Conservation (phyloP, 2,329 filamentous ascomycete species). For the Colletotrichum scovillei region DNA sequence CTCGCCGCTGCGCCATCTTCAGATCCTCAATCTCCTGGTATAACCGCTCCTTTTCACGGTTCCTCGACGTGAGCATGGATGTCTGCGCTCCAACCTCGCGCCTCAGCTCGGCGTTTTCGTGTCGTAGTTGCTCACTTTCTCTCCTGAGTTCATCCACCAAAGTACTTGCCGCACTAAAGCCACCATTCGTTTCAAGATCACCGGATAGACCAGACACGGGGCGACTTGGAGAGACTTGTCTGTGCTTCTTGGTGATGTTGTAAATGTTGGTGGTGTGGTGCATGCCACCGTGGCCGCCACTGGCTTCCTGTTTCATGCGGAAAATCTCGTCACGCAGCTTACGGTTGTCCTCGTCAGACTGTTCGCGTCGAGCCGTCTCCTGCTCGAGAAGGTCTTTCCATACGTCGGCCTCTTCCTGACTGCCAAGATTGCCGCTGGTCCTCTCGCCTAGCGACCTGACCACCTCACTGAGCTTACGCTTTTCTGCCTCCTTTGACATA, state of each 20-base stretch:
- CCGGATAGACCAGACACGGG: conserved; percentile 62
- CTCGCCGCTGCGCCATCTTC: conserved; percentile 85
- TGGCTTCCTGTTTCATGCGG: conserved; percentile 72
- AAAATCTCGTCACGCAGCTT: conserved; percentile 86
- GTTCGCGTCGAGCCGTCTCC: conserved; percentile 88
- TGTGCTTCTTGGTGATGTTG: conserved; percentile 69
- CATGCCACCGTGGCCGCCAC: conserved; percentile 49
- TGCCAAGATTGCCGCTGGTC: conserved; percentile 60
- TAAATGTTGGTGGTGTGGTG: conserved; percentile 75
- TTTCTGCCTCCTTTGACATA: conserved; percentile 84
- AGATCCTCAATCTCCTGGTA: conserved; percentile 98
- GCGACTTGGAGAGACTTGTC: conserved; percentile 59
- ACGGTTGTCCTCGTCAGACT: conserved; percentile 89
- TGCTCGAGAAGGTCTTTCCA: conserved; percentile 96
- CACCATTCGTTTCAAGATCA: conserved; percentile 62
- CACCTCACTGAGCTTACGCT: conserved; percentile 85
- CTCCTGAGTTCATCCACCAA: conserved; percentile 80
- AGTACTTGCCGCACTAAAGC: conserved; percentile 70
- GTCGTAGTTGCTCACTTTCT: conserved; percentile 80
- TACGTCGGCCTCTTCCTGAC: conserved; percentile 79
- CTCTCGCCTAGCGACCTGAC: conserved; percentile 67
- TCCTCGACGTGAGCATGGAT: conserved; percentile 96
- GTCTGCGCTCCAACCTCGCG: conserved; percentile 95
- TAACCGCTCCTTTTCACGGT: conserved; percentile 92
- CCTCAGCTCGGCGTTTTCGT: conserved; percentile 92